A percentile compares a stretch with the other conserved stretches of the same genome.
Evolutionary conservation across 2,329 filamentous ascomycete species (phyloP).

Genomic region (Aspergillus ochraceus): DNA sequence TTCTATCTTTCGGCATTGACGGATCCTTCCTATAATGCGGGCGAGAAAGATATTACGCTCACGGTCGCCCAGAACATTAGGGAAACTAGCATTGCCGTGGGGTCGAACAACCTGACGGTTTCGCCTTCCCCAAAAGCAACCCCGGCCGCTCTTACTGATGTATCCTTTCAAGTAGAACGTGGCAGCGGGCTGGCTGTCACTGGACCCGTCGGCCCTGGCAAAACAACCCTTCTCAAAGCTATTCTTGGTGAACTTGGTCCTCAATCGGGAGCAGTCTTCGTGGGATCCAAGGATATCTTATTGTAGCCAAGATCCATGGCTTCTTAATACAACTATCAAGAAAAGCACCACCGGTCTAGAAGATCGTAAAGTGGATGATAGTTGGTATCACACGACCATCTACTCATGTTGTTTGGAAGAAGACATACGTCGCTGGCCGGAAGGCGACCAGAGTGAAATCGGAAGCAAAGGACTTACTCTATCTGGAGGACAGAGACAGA

Average conservation of each 20-base stretch:
- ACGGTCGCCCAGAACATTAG: too few species aligned
- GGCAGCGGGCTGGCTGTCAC: slow-evolving; percentile 28
- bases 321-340: slow-evolving; percentile 74
- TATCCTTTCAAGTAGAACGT: too few species aligned
- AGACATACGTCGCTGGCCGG: slow-evolving; percentile 25
- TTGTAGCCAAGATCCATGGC: slow-evolving; percentile 71
- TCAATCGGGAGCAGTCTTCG: slow-evolving; percentile 55
- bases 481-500: slow-evolving; percentile 3
- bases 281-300: background rate
- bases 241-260: slow-evolving; percentile 80
- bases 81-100: background rate
- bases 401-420: slow-evolving; percentile 20
- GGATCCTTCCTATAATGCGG: background rate
- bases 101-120: background rate
- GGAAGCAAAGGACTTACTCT: slow-evolving; percentile 3
- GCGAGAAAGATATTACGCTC: background rate
- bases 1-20: background rate
- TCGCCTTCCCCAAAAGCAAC: background rate
- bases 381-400: background rate
- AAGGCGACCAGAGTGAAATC: slow-evolving; percentile 17
- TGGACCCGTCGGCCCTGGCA: slow-evolving; percentile 48
- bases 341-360: slow-evolving; percentile 60
- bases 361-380: slow-evolving; percentile 22
- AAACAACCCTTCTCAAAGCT: slow-evolving; percentile 65
- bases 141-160: too few species aligned